Evolutionary conservation across 2,329 filamentous ascomycete genomes (phyloP), one percentile per base, ranked within the genome.

Genomic region (Didymellaceae sp.): DNA sequence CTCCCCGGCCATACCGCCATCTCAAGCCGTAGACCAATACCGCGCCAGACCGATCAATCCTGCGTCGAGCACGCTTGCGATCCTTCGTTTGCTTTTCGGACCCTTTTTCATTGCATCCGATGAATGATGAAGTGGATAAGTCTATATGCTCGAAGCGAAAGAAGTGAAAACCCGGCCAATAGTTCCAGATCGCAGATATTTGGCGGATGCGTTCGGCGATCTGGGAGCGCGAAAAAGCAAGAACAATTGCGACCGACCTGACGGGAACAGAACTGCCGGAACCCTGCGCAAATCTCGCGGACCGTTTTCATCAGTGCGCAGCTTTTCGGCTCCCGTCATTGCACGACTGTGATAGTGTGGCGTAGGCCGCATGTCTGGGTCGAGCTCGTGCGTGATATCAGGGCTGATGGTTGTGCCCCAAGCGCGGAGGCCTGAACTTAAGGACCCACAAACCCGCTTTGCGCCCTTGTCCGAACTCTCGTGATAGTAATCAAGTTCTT

Each of bases 211-310:
- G 40, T 46, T 42, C 11, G 37, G 16, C 7, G 28, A 38, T 37
- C 26, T 32, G 13, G 18, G 6, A 26, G 35, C 18, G 32, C 42
- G 14, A 30, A 52, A 52, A 52, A 52, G 38, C 32, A 52, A 45
- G 28, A 16, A 18, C 28, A 33, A 22, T 22, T 28, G 37, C n/a
- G n/a, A 18, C 48, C 48, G 25, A 22, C 4, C 22, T 44, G 28
- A 22, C 13, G 21, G 33, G 14, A 21, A 6, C 26, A 26, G 40
- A 26, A 34, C 17, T 21, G 20, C 16, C 31, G 6, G 21, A 39
- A 38, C 42, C 48, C 38, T 52, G 41, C 31, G 42, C 26, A 35
- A 33, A 52, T 52, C 48, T 25, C 32, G 33, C 32, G 32, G 31
- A 33, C 48, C 37, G 48, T 50, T 39, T 21, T 13, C 0, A n/a